phyloP scores from a whole-genome alignment of 148 eudicot species.

The Silene conica region DNA sequence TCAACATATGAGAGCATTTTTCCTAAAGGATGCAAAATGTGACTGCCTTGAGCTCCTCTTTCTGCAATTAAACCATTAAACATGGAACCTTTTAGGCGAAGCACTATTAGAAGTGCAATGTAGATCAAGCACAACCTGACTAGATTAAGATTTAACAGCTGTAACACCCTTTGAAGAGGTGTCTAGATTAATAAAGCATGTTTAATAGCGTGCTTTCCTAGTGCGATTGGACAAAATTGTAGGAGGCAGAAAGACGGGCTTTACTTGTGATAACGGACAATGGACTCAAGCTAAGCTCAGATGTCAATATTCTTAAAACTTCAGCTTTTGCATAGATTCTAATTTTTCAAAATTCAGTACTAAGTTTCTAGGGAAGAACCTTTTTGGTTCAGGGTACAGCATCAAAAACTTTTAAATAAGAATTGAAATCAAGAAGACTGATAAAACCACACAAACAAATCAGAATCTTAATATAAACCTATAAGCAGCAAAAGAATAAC shows the following conservation, averaged over 20 bases:
- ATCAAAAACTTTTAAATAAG: neutral
- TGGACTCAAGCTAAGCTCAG: neutral
- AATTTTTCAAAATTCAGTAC: neutral
- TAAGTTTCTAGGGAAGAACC: neutral
- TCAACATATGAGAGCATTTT: slow-evolving; percentile 12
- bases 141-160: slow-evolving; percentile 9
- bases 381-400: neutral
- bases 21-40: slow-evolving; percentile 8
- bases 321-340: neutral
- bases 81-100: slow-evolving; percentile 10
- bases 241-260: slow-evolving; percentile 1
- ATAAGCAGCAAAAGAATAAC: no score
- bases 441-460: no score
- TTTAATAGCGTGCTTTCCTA: slow-evolving; percentile 5
- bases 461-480: no score
- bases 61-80: slow-evolving; percentile 8
- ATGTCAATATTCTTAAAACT: neutral
- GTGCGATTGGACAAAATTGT: slow-evolving; percentile 5
- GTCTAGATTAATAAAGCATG: slow-evolving; percentile 16
- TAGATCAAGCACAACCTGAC: slow-evolving; percentile 20
- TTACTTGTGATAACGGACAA: neutral
- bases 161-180: slow-evolving; percentile 2
- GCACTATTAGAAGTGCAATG: slow-evolving; percentile 16
- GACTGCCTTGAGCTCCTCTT: slow-evolving; percentile 18
- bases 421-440: neutral